Evolutionary conservation across 2,329 filamentous ascomycete genomes (phyloP).

Genomic region (Clathrospora elynae): DNA sequence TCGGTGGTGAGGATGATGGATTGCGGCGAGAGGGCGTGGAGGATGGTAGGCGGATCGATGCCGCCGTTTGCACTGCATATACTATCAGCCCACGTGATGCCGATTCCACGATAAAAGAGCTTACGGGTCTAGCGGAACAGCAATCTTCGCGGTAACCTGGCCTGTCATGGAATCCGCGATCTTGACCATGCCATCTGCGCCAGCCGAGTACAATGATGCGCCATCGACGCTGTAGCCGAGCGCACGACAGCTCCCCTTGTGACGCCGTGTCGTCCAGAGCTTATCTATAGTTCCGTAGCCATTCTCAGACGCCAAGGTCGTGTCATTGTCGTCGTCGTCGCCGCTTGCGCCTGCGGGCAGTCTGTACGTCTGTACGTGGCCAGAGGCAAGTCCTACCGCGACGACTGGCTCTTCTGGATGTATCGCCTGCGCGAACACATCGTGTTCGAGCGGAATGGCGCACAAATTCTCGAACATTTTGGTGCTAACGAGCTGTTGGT

Average conservation of each 20-base stretch:
- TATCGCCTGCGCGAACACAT: constrained; percentile 85
- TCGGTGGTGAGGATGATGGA: constrained; percentile 89
- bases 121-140: constrained; percentile 64
- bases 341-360: constrained; percentile 65
- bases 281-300: constrained; percentile 80
- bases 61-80: constrained; percentile 50
- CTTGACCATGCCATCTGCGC: constrained; percentile 68
- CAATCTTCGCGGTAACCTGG: constrained; percentile 79
- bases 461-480: constrained; percentile 90
- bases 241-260: constrained; percentile 91
- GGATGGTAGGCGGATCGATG: constrained; percentile 75
- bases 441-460: constrained; percentile 80
- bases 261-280: constrained; percentile 82
- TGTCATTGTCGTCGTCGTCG: constrained; percentile 57
- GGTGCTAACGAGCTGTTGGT: constrained; percentile 5
- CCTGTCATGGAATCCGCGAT: constrained; percentile 63
- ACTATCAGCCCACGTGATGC: constrained; percentile 14
- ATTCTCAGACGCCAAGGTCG: constrained; percentile 57
- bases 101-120: constrained; percentile 4
- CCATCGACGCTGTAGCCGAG: constrained; percentile 82
- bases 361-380: constrained; percentile 83
- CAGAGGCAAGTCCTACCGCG: constrained; percentile 81
- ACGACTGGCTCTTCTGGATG: constrained; percentile 85
- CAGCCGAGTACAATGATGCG: constrained; percentile 64
- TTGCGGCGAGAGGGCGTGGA: constrained; percentile 85